A percentile compares a stretch with the other conserved stretches of the same genome.
phyloP scores from a whole-genome alignment of 441 rosid genomes.

The Syzygium malaccense region DNA sequence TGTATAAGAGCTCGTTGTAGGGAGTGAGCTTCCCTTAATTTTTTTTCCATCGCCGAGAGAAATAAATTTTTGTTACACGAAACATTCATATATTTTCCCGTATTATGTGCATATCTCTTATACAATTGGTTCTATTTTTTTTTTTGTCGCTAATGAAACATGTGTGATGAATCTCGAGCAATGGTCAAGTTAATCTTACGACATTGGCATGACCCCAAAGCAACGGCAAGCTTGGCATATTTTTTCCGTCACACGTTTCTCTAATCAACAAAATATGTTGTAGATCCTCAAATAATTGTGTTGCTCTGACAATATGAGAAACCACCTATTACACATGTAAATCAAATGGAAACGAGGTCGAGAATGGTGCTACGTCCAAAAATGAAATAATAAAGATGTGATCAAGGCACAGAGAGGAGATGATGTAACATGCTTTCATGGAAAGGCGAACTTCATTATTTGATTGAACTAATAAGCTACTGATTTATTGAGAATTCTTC shows the following conservation, averaged over 20 bases:
- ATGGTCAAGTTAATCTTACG: not conserved
- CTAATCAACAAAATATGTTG: not conserved
- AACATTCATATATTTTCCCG: not conserved
- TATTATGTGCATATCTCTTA: not conserved
- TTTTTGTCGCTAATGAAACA: not conserved
- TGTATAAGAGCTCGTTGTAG: not conserved
- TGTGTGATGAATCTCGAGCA: not conserved
- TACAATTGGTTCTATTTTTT: not conserved
- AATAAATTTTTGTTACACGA: not conserved
- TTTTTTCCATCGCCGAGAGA: not conserved
- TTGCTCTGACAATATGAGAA: not conserved
- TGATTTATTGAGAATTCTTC: not conserved
- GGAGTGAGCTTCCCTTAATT: not conserved
- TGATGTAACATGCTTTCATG: not conserved
- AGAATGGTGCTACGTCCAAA: not conserved
- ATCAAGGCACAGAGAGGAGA: not conserved
- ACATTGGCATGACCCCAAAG: not conserved
- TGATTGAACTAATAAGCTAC: not conserved
- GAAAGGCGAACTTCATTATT: not conserved
- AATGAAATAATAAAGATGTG: not conserved
- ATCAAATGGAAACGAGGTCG: not conserved
- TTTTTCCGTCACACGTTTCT: not conserved
- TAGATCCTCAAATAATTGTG: not conserved
- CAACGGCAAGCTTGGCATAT: not conserved
- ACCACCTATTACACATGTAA: not conserved